These are phyloP conservation scores for Phaseolus coccineus DNA, from an alignment of 331 rosid species.

Conservation along the genomic window DNA sequence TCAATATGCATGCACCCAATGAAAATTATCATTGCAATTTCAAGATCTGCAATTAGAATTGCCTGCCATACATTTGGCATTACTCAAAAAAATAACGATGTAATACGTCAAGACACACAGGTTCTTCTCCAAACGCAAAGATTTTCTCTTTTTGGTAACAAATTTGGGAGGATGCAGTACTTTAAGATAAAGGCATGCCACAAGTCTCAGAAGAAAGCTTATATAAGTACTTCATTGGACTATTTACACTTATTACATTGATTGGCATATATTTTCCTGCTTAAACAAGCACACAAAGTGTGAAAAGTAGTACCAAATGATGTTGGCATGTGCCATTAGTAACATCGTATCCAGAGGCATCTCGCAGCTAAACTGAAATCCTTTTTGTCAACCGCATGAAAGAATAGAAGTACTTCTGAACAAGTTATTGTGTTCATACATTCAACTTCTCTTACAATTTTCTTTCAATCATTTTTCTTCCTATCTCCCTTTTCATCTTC, in stretches of 20 bases:
- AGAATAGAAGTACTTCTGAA: slow-evolving; percentile 10
- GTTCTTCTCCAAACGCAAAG: slow-evolving; percentile 10
- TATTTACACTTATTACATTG: background rate
- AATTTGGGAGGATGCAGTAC: background rate
- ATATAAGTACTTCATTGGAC: background rate
- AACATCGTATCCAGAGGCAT: slow-evolving; percentile 11
- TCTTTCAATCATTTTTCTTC: background rate
- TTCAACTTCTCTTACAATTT: background rate
- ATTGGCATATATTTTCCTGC: slow-evolving; percentile 14
- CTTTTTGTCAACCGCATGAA: slow-evolving; percentile 27
- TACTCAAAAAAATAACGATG: background rate
- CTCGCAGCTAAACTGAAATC: slow-evolving; percentile 22
- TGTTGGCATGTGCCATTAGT: background rate
- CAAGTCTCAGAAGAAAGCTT: background rate
- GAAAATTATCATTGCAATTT: slow-evolving; percentile 9
- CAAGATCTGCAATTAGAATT: background rate
- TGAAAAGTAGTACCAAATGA: slow-evolving; percentile 1
- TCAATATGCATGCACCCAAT: slow-evolving; percentile 12
- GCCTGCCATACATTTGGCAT: background rate
- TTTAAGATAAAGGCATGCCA: background rate
- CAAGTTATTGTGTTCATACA: background rate
- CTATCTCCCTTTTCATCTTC: no score
- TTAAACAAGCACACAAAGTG: slow-evolving; percentile 8
- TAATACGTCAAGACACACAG: background rate
- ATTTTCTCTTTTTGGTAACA: slow-evolving; percentile 6